These are phyloP conservation scores for Monilinia aucupariae DNA, from an alignment of 2,329 filamentous ascomycete species.

Conservation along the genomic window DNA sequence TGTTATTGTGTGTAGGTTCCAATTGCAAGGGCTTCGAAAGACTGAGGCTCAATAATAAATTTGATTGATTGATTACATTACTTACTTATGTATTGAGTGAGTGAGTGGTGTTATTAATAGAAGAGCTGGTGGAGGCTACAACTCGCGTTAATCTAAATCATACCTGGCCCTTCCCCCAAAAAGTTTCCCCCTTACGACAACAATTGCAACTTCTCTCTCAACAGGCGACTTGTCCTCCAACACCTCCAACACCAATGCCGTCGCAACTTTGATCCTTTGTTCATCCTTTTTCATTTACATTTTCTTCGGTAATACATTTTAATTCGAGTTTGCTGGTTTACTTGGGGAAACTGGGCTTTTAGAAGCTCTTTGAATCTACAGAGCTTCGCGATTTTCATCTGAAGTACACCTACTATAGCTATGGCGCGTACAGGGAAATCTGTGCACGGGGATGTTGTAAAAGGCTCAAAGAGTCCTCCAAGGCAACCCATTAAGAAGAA, in stretches of 20 bases:
- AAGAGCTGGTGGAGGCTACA: slow-evolving; percentile 7
- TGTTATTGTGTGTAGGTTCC: too few relatives aligned
- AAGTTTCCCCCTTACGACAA: slow-evolving; percentile 17
- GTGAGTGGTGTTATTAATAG: slow-evolving; percentile 17
- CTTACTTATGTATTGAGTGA: not conserved
- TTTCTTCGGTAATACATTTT: slow-evolving; percentile 23
- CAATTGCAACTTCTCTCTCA: not conserved
- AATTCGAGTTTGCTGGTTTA: slow-evolving; percentile 18
- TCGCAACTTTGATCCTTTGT: slow-evolving; percentile 28
- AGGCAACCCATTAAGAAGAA: slow-evolving; percentile 24
- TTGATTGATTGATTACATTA: too few relatives aligned
- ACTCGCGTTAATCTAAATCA: slow-evolving; percentile 11
- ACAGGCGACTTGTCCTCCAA: slow-evolving; percentile 21
- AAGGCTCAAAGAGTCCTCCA: slow-evolving; percentile 20
- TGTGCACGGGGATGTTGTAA: slow-evolving; percentile 19
- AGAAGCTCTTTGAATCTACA: slow-evolving; percentile 22
- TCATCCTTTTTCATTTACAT: slow-evolving; percentile 27
- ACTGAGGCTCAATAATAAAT: too few relatives aligned
- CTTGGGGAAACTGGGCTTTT: slow-evolving; percentile 22
- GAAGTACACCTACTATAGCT: slow-evolving; percentile 7
- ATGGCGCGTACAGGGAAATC: slow-evolving; percentile 31
- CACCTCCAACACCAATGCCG: slow-evolving; percentile 22
- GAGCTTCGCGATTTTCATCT: slow-evolving; percentile 21
- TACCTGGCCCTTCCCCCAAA: slow-evolving; percentile 14
- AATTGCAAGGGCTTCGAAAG: too few relatives aligned